A percentile compares a stretch with the other conserved stretches of the same genome.
Evolutionary conservation across 805 yeast species (phyloP).

Genomic region (Hyphopichia homilentoma): DNA sequence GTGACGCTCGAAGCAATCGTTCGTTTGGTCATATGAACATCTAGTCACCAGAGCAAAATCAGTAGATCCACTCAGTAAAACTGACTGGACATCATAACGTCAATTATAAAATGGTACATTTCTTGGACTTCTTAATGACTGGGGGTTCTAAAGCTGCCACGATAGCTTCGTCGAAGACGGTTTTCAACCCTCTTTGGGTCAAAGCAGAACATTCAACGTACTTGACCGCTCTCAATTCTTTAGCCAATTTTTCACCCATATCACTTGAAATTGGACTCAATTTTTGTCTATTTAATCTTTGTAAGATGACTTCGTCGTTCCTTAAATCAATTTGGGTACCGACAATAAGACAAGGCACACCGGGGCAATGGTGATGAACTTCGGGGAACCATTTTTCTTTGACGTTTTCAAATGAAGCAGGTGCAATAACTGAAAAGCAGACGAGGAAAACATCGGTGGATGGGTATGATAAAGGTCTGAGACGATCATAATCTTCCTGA

Average conservation of each 20-base stretch:
- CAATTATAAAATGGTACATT: conserved; percentile 77
- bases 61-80: too few species aligned
- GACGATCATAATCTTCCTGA: conserved; percentile 97
- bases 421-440: conserved; percentile 94
- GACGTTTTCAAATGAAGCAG: conserved; percentile 95
- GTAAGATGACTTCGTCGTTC: conserved; percentile 86
- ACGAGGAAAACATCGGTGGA: conserved; percentile 95
- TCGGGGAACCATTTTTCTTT: conserved; percentile 99
- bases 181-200: conserved; percentile 94
- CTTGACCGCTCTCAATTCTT: conserved; percentile 91
- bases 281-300: conserved; percentile 86
- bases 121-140: conserved; percentile 72
- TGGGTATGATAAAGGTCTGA: conserved; percentile 95
- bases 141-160: conserved; percentile 99
- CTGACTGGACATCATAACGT: too few species aligned
- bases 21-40: too few species aligned
- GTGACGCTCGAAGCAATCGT: too few species aligned
- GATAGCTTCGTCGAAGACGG: conserved; percentile 97
- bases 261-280: conserved; percentile 81
- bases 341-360: conserved; percentile 93
- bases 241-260: conserved; percentile 89
- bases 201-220: conserved; percentile 97
- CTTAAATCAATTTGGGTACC: conserved; percentile 96
- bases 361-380: conserved; percentile 95
- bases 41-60: too few species aligned